Conservation (phyloP, 1,284 basidiomycete species). For the Tilletia walkeri region DNA sequence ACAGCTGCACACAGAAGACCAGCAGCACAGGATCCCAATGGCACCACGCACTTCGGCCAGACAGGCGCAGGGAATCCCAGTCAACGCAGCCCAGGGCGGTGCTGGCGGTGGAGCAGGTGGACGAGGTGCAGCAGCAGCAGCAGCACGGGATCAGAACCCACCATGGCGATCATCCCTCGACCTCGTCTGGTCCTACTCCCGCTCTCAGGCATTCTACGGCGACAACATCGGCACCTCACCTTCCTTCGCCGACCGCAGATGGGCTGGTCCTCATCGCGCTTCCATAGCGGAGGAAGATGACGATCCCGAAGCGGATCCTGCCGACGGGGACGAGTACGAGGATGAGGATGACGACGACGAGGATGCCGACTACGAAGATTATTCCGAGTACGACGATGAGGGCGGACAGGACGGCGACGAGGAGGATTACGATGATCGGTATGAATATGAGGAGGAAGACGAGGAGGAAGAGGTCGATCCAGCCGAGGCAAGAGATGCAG, state of each 20-base stretch:
- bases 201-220: slow-evolving; percentile 54
- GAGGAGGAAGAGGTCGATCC: slow-evolving; percentile 26
- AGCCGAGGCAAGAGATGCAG: background rate
- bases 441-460: slow-evolving; percentile 27
- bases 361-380: slow-evolving; percentile 27
- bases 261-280: slow-evolving; percentile 31
- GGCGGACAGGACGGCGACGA: slow-evolving; percentile 10
- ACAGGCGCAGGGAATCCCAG: slow-evolving; percentile 3
- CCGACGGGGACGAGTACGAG: slow-evolving; percentile 29
- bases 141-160: slow-evolving; percentile 11
- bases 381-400: slow-evolving; percentile 17
- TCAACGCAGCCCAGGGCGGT: background rate
- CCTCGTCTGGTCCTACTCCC: slow-evolving; percentile 54
- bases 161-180: slow-evolving; percentile 31
- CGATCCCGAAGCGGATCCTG: slow-evolving; percentile 31
- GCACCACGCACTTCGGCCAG: background rate
- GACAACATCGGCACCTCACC: slow-evolving; percentile 54
- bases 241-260: slow-evolving; percentile 48
- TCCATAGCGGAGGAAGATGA: slow-evolving; percentile 5
- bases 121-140: background rate
- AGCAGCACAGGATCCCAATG: background rate
- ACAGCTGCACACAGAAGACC: background rate
- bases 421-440: slow-evolving; percentile 20
- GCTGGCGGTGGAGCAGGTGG: background rate
- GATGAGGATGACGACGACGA: slow-evolving; percentile 36